Base-by-base conservation (phyloP, 2,329 filamentous ascomycete genomes). In the Botryotinia calthae region DNA sequence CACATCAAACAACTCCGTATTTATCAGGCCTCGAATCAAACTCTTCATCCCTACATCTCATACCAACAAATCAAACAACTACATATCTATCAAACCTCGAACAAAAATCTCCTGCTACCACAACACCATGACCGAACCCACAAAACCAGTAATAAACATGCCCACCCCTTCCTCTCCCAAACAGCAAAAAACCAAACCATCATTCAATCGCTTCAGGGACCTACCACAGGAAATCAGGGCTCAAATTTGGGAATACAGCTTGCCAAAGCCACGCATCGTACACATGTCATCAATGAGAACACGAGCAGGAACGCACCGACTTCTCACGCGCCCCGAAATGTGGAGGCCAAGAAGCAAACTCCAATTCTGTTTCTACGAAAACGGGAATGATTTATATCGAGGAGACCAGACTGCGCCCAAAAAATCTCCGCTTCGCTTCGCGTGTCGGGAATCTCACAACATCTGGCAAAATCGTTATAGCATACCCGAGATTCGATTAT, bases 311-410 rank as follows among this genome's bases (percentile, higher is more conserved):
- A 28, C 4, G 2, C n/a, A 56, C 16, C 6, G 2, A 18, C 0
- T 56, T 18, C 51, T 56, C 14, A 3, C 14, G 2, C 14, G n/a
- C 14, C 51, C 51, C 14, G 51, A 56, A 3, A 56, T 4, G 1
- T 51, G 48, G 48, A 2, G 9, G 10, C 10, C 4, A 2, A 0
- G 1, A 10, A n/a, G 4, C 2, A 44, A 14, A 14, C 9, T n/a
- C 2, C 7, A 51, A 16, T 59, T 59, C 9, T 59, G 0, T 12
- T 59, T 59, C 18, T 34, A 34, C 28, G 31, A 59, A 59, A 34
- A 59, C 2, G 20, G 56, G 18, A 34, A 34, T 12, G 28, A 59
- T 18, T 31, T 59, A 12, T 59, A 34, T 2, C 56, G 56, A 59
- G 31, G 31, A 8, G 56, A 20, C 18, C 4, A 28, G 28, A 59